Conservation (phyloP, 495 filamentous ascomycete genomes). For the Hypoxylon rickii region DNA sequence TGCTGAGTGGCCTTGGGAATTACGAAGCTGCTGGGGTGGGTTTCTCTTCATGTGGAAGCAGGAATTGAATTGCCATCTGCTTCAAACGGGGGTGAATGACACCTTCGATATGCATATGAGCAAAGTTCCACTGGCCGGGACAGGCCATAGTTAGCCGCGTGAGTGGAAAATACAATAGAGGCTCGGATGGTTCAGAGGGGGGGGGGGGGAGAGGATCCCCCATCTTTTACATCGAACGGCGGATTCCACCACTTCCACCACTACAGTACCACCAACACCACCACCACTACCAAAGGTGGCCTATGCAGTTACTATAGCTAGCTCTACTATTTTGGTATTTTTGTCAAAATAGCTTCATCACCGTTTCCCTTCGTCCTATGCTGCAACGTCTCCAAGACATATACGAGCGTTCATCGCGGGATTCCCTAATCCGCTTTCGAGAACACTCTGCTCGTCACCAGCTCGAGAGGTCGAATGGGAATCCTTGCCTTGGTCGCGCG, state of each 20-base stretch:
- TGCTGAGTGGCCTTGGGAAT: slow-evolving; percentile 9
- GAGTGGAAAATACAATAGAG: slow-evolving; percentile 21
- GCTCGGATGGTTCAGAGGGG: no score
- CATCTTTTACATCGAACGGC: slow-evolving; percentile 16
- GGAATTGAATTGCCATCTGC: slow-evolving; percentile 11
- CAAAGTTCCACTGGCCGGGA: slow-evolving; percentile 9
- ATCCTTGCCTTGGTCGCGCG: slow-evolving; percentile 12
- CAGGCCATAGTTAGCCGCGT: slow-evolving; percentile 21
- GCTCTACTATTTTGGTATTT: neutral
- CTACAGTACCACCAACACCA: neutral
- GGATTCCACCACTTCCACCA: neutral
- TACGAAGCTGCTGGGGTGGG: slow-evolving; percentile 12
- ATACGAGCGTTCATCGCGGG: slow-evolving; percentile 19
- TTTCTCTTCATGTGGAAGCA: slow-evolving; percentile 6
- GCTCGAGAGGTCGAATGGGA: slow-evolving; percentile 2
- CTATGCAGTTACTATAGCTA: no score
- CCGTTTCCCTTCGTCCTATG: slow-evolving; percentile 18
- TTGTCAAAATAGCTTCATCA: no score
- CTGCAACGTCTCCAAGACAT: slow-evolving; percentile 16
- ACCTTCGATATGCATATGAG: slow-evolving; percentile 10
- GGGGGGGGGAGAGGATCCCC: slow-evolving; percentile 14
- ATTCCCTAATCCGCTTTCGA: slow-evolving; percentile 17
- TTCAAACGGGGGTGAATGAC: slow-evolving; percentile 10
- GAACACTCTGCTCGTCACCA: neutral
- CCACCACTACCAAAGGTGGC: neutral